Evolutionary conservation across 176 grass and related monocot species (phyloP).

Genomic region (Rhynchospora pubera): DNA sequence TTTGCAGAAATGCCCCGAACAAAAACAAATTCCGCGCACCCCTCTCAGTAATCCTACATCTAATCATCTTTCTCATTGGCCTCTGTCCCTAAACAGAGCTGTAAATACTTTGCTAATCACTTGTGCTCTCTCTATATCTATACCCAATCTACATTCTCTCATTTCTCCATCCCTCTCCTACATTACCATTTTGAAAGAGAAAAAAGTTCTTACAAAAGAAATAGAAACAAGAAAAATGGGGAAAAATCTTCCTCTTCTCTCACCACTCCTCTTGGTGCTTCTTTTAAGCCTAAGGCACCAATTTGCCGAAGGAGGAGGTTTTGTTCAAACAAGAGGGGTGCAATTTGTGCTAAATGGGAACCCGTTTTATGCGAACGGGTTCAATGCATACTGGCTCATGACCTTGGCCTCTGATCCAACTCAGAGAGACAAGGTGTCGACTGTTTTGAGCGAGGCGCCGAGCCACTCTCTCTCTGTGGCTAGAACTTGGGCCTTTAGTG

Average conservation of each 20-base stretch:
- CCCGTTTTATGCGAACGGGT: conserved; percentile 85
- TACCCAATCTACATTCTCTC: conserved; percentile 14
- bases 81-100: neutral
- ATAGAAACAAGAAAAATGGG: conserved; percentile 16
- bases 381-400: conserved; percentile 99
- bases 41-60: neutral
- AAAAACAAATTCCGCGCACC: neutral
- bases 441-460: conserved; percentile 47
- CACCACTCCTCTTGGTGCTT: conserved; percentile 30
- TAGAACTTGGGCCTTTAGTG: conserved; percentile 90
- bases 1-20: neutral
- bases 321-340: conserved; percentile 52
- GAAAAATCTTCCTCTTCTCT: neutral
- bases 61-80: conserved; percentile 3
- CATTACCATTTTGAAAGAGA: conserved; percentile 1
- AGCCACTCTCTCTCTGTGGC: conserved; percentile 62
- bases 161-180: neutral
- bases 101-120: conserved; percentile 6
- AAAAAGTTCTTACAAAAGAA: neutral
- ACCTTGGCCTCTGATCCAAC: conserved; percentile 48
- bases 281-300: conserved; percentile 22
- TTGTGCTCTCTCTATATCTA: neutral
- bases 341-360: conserved; percentile 72
- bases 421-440: conserved; percentile 54
- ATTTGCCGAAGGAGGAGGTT: conserved; percentile 29